A percentile compares a stretch with the other conserved stretches of the same genome.
Conservation (phyloP, 306 rosid genomes). For the Neltuma alba region DNA sequence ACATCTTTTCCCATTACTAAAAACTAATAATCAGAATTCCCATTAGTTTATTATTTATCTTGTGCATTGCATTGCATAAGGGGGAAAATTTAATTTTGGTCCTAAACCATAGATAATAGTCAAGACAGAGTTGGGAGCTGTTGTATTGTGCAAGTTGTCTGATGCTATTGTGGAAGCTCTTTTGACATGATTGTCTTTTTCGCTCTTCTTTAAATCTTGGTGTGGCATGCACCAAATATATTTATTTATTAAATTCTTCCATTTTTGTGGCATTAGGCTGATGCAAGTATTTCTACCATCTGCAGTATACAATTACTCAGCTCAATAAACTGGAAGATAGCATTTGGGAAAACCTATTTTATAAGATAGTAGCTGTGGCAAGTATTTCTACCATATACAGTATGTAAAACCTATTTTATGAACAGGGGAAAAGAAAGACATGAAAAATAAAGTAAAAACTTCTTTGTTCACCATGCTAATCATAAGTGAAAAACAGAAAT, state of each 20-base stretch:
- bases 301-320: constrained; percentile 84
- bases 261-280: constrained; percentile 29
- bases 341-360: constrained; percentile 82
- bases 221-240: background rate
- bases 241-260: constrained; percentile 11
- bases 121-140: background rate
- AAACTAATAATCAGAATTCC: too few relatives aligned
- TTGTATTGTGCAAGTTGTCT: background rate
- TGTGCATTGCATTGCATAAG: too few relatives aligned
- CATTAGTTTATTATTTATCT: too few relatives aligned
- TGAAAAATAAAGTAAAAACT: background rate
- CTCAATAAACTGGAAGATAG: constrained; percentile 91
- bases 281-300: constrained; percentile 39
- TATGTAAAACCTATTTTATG: constrained; percentile 36
- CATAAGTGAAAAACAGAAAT: too few relatives aligned
- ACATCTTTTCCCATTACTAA: too few relatives aligned
- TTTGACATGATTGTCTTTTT: background rate
- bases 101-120: background rate
- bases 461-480: background rate
- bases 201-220: background rate
- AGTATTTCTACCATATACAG: constrained; percentile 53
- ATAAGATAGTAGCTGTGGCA: constrained; percentile 50
- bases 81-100: background rate
- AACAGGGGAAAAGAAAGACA: background rate
- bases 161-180: background rate